Conservation (phyloP, 345 rosid species). For the Mangifera indica region DNA sequence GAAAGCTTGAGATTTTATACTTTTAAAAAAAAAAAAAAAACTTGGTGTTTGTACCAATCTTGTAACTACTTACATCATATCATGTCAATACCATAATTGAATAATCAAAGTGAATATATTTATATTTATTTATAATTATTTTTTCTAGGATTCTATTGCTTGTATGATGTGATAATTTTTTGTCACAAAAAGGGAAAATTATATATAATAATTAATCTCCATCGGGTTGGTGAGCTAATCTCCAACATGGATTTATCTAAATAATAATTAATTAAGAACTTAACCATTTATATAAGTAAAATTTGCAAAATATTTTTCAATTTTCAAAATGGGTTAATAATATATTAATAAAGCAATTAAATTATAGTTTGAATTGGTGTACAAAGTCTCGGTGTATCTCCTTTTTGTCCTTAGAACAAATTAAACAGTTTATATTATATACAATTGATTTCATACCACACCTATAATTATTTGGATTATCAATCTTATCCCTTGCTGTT, state of each 20-base stretch:
- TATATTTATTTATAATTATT: neutral
- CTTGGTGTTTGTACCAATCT: slow-evolving; percentile 20
- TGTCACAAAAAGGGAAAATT: neutral
- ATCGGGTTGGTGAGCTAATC: slow-evolving; percentile 27
- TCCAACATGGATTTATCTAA: neutral
- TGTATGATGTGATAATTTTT: neutral
- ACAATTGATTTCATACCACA: neutral
- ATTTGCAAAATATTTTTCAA: no score
- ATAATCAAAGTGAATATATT: slow-evolving; percentile 1
- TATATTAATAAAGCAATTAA: neutral
- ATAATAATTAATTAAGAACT: no score
- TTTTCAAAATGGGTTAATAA: neutral
- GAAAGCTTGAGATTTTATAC: slow-evolving; percentile 19
- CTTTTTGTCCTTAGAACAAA: neutral
- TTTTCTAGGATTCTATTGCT: neutral
- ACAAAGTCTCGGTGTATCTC: neutral
- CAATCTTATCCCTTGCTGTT: neutral
- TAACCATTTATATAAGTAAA: neutral
- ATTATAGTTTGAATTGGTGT: neutral
- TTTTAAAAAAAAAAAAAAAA: neutral
- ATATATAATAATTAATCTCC: neutral
- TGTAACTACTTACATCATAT: slow-evolving; percentile 15
- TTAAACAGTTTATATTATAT: neutral
- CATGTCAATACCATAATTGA: slow-evolving; percentile 4
- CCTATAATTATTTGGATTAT: neutral